Base-by-base conservation (phyloP, 306 rosid species). In the Delonix regia region DNA sequence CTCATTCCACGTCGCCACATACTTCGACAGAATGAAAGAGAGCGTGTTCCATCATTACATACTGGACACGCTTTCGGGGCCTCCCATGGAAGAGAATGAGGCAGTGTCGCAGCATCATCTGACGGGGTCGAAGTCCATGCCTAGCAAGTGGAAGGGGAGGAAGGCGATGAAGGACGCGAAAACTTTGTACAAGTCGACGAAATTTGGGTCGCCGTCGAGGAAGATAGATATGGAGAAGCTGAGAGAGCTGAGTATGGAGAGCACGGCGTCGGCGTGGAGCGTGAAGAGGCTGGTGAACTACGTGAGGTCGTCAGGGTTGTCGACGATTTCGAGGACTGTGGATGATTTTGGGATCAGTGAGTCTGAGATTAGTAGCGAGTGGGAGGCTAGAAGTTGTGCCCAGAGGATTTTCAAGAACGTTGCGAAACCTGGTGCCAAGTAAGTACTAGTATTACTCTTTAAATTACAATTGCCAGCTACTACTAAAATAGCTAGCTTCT, bases 401-500 rank as follows among this genome's bases (percentile, higher is more conserved):
- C 85, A 82, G 14, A 82, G 51, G 83, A 84, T 87, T 2, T 87
- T 87, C 82, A 87, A 84, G 68, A 87, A 87, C 44, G 90, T 87
- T 49, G 88, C 90, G 24, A 87, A 87, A 79, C 86, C 90, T 64
- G 83, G 30, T 73, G 90, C 90, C 82, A 87, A 82, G 90, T 87
- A 82, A 72, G 79, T 73, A 0, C n/a, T 3, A 13, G 9, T 22
- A 4, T 56, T 24, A 24, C 4, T 21, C 0, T 7, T 11, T 53
- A 21, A 55, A 55, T 25, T 57, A 57, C n/a, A n/a, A 11, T 11
- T 24, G 25, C 25, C 12, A 57, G 62, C 10, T 6, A 7, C 25
- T 57, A 18, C 9, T 57, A 25, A 11, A 13, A 5, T 52, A 44
- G 48, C 11, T 44, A 41, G 2, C 45, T 41, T 41, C 7, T 0